phyloP scores from a whole-genome alignment of 345 rosid genomes.

The Microthlaspi erraticum region DNA sequence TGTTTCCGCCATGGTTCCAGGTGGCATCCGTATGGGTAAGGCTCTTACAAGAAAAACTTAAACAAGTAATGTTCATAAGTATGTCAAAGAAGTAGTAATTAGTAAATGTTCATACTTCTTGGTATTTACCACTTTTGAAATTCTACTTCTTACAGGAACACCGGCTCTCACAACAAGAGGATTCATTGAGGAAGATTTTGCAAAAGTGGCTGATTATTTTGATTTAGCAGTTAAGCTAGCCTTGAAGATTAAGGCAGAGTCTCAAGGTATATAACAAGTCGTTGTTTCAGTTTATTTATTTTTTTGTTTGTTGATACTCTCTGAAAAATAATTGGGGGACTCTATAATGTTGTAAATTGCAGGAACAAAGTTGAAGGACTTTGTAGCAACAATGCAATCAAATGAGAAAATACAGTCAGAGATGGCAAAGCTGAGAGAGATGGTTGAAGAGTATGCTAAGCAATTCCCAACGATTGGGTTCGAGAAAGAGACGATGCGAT shows the following conservation, averaged over 20 bases:
- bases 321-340: background rate
- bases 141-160: too few species aligned
- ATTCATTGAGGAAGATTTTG: too few species aligned
- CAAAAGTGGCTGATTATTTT: too few species aligned
- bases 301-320: background rate
- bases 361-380: conserved; percentile 91
- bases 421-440: conserved; percentile 64
- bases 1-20: conserved; percentile 98
- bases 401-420: conserved; percentile 60
- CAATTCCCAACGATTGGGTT: conserved; percentile 90
- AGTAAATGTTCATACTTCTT: conserved; percentile 12
- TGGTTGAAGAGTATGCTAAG: conserved; percentile 81
- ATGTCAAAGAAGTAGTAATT: background rate
- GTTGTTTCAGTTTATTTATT: background rate
- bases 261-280: conserved; percentile 54
- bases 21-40: conserved; percentile 96
- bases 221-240: conserved; percentile 86
- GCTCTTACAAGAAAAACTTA: conserved; percentile 1
- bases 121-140: too few species aligned
- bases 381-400: conserved; percentile 72
- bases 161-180: too few species aligned
- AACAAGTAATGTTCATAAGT: background rate
- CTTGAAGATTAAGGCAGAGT: conserved; percentile 72
- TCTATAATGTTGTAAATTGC: conserved; percentile 5
- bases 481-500: conserved; percentile 88